A percentile compares a stretch with the other conserved stretches of the same genome.
phyloP scores from a whole-genome alignment of 2,329 filamentous ascomycete species.

The Xylariaceae sp. region DNA sequence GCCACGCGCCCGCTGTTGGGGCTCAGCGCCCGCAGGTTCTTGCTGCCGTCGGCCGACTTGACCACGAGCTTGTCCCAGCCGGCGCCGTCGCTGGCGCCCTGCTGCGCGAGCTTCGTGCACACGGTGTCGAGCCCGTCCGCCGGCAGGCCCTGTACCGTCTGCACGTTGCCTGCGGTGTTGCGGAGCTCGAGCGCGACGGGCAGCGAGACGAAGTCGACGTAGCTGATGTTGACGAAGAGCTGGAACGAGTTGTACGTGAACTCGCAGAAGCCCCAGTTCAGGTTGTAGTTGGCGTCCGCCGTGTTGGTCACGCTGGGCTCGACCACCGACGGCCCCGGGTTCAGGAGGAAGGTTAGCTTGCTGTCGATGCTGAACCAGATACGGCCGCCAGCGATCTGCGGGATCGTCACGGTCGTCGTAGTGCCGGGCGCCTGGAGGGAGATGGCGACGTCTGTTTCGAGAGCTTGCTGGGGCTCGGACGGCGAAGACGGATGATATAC shows the following conservation, averaged over 20 bases:
- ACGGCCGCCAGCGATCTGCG: conserved; percentile 69
- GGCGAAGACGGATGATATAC: conserved; percentile 68
- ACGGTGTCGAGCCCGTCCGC: conserved; percentile 49
- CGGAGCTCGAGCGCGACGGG: conserved; percentile 62
- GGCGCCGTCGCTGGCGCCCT: conserved; percentile 49
- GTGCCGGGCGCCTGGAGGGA: conserved; percentile 63
- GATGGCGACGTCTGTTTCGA: conserved; percentile 65
- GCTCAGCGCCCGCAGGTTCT: conserved; percentile 54
- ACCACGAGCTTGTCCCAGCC: conserved; percentile 58
- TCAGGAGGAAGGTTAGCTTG: conserved; percentile 68
- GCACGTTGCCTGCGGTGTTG: conserved; percentile 47
- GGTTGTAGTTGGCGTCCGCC: conserved; percentile 62
- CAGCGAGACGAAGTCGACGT: conserved; percentile 74
- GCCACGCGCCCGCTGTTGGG: conserved; percentile 54
- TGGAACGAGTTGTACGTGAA: conserved; percentile 66
- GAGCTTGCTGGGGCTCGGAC: conserved; percentile 48
- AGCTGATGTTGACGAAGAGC: conserved; percentile 70
- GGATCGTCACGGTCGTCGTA: conserved; percentile 64
- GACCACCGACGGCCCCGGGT: conserved; percentile 72
- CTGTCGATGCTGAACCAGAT: conserved; percentile 70
- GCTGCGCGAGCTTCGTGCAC: conserved; percentile 47
- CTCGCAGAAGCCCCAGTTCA: conserved; percentile 70
- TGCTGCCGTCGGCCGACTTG: conserved; percentile 42
- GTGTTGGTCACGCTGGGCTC: conserved; percentile 74
- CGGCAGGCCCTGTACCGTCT: conserved; percentile 54